Base-by-base conservation (phyloP, 78 protist species). In the Dictyostelium discoideum region DNA sequence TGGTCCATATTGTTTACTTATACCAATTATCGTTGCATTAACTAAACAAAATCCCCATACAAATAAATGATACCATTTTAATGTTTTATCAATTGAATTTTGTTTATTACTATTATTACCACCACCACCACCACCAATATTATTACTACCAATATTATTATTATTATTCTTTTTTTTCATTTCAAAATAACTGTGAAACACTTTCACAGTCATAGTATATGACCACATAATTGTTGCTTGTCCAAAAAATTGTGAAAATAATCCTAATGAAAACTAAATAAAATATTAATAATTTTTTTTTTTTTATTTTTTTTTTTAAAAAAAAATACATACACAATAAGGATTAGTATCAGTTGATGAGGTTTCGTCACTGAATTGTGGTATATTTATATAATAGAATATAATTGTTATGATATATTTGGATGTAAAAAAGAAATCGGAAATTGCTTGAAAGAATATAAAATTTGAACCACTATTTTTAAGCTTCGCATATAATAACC, bases 221-320 rank as follows among this genome's bases (percentile, higher is more conserved):
- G 85, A 48, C 93, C 93, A 87, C 85, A 87, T 78, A 10, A 87
- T 84, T 3, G 93, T 87, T 37, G 93, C 93, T 69, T 78, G 85
- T 78, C 86, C 85, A 46, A 77, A 87, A 42, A 76, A 87, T 72
- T 87, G 93, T 22, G 85, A 76, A 29, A 26, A 87, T 65, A 79
- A 32, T 8, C 93, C 93, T 14, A 87, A 63, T 4, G 46, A 32
- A 63, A 87, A 87, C 42, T 81, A 46, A 9, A 46, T 46, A 46
- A 46, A 9, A 85, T 72, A 63, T 37, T 48, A 39, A 39, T 24
- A 79, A 46, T 4, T 20, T 1, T 0, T 8, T 22, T 63, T 63
- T 63, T 16, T 60, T 54, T 54, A 16, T 54, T 54, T 54, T 54
- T 54, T 54, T 54, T 54, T 54, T 54, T 54, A 63, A 63, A 63